Evolutionary conservation across 352 stramenopile genomes (phyloP).

Genomic region (Globisporangium spinosum): DNA sequence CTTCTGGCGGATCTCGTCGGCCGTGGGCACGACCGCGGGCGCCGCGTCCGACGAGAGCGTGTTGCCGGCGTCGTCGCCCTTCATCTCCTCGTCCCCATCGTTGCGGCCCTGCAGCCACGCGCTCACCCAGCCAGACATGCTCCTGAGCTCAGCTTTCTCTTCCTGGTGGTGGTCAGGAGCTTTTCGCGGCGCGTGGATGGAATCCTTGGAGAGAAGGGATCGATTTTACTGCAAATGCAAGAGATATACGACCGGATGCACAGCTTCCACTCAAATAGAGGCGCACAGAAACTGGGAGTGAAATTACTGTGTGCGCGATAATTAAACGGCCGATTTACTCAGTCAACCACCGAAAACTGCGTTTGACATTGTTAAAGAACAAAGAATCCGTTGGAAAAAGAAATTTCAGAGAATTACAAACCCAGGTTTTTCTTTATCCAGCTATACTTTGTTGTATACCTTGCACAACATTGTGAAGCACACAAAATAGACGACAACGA

Average conservation of each 20-base stretch:
- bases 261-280: slow-evolving; percentile 13
- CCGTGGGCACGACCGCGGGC: slow-evolving; percentile 23
- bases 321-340: background rate
- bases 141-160: background rate
- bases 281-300: background rate
- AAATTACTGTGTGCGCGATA: background rate
- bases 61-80: slow-evolving; percentile 21
- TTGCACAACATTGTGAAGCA: no score
- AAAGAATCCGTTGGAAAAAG: no score
- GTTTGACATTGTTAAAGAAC: no score
- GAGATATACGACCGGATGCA: background rate
- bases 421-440: no score
- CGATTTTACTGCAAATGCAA: background rate
- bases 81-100: slow-evolving; percentile 42
- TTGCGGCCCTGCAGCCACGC: slow-evolving; percentile 49
- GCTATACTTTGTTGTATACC: no score
- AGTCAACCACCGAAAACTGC: background rate
- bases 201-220: background rate
- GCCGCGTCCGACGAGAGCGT: slow-evolving; percentile 4
- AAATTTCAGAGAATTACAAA: background rate
- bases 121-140: slow-evolving; percentile 54
- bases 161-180: background rate
- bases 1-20: slow-evolving; percentile 44
- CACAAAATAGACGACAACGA: no score
- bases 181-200: background rate